phyloP scores from a whole-genome alignment of 108 stramenopile species.

The Fragilaria crotonensis region DNA sequence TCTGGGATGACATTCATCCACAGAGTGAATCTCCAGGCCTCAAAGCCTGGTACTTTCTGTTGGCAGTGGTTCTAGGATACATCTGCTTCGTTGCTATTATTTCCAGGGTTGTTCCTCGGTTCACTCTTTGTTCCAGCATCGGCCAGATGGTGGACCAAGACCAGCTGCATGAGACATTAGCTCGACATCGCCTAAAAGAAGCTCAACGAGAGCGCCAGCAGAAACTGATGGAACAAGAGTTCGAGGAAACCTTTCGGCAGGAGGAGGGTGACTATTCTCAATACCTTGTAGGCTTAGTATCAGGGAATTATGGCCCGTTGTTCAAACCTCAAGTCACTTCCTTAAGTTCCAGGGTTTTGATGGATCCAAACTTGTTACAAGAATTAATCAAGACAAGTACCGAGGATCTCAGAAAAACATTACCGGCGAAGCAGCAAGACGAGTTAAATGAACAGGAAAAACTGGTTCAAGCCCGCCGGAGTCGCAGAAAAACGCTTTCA shows the following conservation, averaged over 20 bases:
- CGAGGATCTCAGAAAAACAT: background rate
- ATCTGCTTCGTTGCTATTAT: constrained; percentile 46
- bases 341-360: no score
- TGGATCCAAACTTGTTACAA: background rate
- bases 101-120: constrained; percentile 60
- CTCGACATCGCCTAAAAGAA: constrained; percentile 36
- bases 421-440: background rate
- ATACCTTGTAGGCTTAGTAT: no score
- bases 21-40: background rate
- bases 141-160: constrained; percentile 70
- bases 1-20: constrained; percentile 26
- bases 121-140: constrained; percentile 76
- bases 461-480: background rate
- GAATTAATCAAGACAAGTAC: background rate
- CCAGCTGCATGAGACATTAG: constrained; percentile 40
- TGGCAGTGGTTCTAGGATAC: constrained; percentile 41
- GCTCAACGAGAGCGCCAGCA: constrained; percentile 24
- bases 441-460: background rate
- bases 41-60: constrained; percentile 13
- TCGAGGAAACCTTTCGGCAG: constrained; percentile 6
- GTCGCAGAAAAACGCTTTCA: background rate
- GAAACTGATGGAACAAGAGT: background rate
- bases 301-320: no score
- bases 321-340: no score
- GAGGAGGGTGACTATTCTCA: background rate